Base-by-base conservation (phyloP, 495 filamentous ascomycete species). In the Aspergillus steynii region DNA sequence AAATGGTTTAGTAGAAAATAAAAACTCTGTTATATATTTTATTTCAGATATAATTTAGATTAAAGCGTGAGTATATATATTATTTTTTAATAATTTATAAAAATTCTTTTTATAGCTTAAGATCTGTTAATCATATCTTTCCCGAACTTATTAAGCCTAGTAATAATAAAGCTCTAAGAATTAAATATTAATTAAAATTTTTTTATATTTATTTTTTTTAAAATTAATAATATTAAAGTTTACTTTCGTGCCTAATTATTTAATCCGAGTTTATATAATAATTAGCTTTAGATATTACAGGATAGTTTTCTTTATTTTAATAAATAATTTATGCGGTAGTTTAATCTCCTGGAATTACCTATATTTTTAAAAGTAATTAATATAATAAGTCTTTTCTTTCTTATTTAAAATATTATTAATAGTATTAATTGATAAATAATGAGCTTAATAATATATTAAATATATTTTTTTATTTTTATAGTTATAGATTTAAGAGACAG, bases 331-430 rank as follows among this genome's bases (percentile, higher is more conserved):
- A 12, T 52, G 7, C 48, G 61, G 63, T 4, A 70, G 47, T 15
- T 61, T 57, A 42, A 26, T 50, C 59, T 71, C 58, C 50, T 50
- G 61, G 56, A 62, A 68, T 56, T 66, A 32, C 5, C 55, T 53
- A 29, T 64, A 71, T n/a, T 59, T 61, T 63, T 67, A 37, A 54
- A 66, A 68, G 48, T 68, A 65, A 45, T 68, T 55, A 49, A 71
- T 71, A 28, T 67, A 54, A 47, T 68, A 53, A 10, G 58, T 62
- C 46, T 64, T 15, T 27, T 53, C 51, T 53, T 61, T 54, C 53
- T 67, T 48, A 45, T 63, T 51, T 8, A 71, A 52, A 60, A 71
- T 49, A 56, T 64, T 56, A 42, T 42, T 29, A 27, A 67, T 56
- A 48, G 56, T 70, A 56, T 67, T 49, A 46, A 65, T 65, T 4